A percentile compares a stretch with the other conserved stretches of the same genome.
Conservation (phyloP, 768 basidiomycete genomes). For the Rhizopogon salebrosus region DNA sequence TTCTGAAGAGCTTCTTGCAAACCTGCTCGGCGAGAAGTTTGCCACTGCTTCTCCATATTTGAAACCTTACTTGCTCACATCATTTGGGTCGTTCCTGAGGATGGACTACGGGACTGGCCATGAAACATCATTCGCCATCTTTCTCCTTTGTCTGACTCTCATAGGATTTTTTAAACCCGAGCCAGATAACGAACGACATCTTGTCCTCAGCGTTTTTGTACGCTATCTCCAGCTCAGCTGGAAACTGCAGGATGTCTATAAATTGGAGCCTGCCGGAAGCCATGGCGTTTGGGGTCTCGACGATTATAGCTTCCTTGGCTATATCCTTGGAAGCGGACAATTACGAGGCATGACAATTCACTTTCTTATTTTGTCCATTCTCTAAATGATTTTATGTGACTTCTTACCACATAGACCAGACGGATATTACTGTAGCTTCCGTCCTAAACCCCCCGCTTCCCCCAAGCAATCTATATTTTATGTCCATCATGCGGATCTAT, state of each 20-base stretch:
- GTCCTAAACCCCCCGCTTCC: slow-evolving; percentile 56
- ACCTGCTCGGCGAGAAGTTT: slow-evolving; percentile 43
- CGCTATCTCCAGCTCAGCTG: slow-evolving; percentile 82
- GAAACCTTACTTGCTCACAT: slow-evolving; percentile 70
- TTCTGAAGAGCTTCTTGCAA: slow-evolving; percentile 43
- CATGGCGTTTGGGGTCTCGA: slow-evolving; percentile 99
- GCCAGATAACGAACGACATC: slow-evolving; percentile 54
- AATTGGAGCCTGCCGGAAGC: slow-evolving; percentile 92
- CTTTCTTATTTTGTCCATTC: slow-evolving; percentile 2
- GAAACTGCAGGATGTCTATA: slow-evolving; percentile 83
- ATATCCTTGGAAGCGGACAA: slow-evolving; percentile 89
- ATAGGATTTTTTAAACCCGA: slow-evolving; percentile 57
- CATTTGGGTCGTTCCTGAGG: slow-evolving; percentile 86
- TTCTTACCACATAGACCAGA: slow-evolving; percentile 45
- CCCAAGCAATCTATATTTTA: slow-evolving; percentile 73
- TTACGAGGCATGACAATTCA: slow-evolving; percentile 56
- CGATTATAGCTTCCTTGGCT: slow-evolving; percentile 85
- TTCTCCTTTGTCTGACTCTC: slow-evolving; percentile 69
- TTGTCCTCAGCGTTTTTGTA: slow-evolving; percentile 59
- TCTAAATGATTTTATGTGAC: background rate
- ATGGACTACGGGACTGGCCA: slow-evolving; percentile 98
- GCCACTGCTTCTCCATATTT: slow-evolving; percentile 52
- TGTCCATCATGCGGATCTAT: slow-evolving; percentile 73
- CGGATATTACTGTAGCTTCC: slow-evolving; percentile 55
- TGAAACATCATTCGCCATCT: slow-evolving; percentile 82